A percentile compares a stretch with the other conserved stretches of the same genome.
phyloP scores from a whole-genome alignment of 2,329 filamentous ascomycete species.

The Scedosporium minutisporum region DNA sequence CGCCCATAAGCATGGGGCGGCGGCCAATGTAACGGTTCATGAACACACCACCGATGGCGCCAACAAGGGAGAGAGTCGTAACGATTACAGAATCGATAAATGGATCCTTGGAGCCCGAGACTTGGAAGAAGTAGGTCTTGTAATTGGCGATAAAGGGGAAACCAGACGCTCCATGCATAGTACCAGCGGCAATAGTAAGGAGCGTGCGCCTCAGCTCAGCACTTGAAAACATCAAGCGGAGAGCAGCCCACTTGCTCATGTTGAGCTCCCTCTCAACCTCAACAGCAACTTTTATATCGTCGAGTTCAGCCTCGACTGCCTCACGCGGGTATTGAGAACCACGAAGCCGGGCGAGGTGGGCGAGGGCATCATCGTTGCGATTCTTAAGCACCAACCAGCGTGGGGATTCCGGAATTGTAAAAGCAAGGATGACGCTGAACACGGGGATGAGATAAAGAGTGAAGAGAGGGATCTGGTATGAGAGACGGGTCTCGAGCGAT shows the following conservation, averaged over 20 bases:
- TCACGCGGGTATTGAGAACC: slow-evolving; percentile 1
- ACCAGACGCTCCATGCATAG: slow-evolving; percentile 7
- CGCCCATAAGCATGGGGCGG: slow-evolving; percentile 5
- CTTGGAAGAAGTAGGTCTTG: slow-evolving; percentile 9
- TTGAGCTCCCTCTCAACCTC: slow-evolving; percentile 7
- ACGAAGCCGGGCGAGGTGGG: slow-evolving; percentile 4
- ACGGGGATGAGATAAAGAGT: neutral
- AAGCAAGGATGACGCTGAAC: neutral
- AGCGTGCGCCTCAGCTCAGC: slow-evolving; percentile 9
- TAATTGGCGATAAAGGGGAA: slow-evolving; percentile 8
- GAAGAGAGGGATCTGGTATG: slow-evolving; percentile 5
- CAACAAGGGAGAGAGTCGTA: slow-evolving; percentile 5
- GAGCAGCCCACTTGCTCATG: slow-evolving; percentile 4
- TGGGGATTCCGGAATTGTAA: slow-evolving; percentile 5
- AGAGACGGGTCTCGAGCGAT: neutral
- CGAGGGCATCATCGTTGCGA: slow-evolving; percentile 1
- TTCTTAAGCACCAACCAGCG: slow-evolving; percentile 1
- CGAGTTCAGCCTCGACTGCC: slow-evolving; percentile 1
- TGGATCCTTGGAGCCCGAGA: slow-evolving; percentile 6
- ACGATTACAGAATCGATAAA: slow-evolving; percentile 9
- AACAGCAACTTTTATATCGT: slow-evolving; percentile 3
- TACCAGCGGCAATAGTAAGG: slow-evolving; percentile 5
- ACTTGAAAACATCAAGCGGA: slow-evolving; percentile 5
- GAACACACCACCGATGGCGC: slow-evolving; percentile 6
- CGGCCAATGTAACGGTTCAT: slow-evolving; percentile 7